Evolutionary conservation across 164 flowering plant genomes (phyloP).

Genomic region (Aristolochia californica): DNA sequence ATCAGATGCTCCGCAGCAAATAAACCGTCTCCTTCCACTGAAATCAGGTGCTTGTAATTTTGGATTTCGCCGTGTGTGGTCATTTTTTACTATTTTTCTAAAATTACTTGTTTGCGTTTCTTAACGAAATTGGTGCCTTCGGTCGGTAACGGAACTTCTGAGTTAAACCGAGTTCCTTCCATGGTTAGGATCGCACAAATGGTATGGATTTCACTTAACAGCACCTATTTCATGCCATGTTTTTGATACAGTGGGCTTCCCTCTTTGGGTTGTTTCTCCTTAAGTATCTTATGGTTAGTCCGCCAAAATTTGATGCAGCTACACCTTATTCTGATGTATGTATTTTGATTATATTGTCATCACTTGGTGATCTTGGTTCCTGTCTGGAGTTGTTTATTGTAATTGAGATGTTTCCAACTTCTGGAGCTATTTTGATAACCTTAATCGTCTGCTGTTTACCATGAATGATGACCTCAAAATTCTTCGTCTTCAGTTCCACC

Average conservation of each 20-base stretch:
- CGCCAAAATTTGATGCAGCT: neutral
- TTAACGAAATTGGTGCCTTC: slow-evolving; percentile 5
- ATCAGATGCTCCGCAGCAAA: slow-evolving; percentile 45
- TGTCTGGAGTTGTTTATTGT: too few relatives aligned
- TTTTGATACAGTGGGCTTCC: too few relatives aligned
- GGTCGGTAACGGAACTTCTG: neutral
- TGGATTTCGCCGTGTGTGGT: neutral
- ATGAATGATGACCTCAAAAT: neutral
- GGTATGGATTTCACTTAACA: neutral
- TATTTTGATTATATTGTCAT: neutral
- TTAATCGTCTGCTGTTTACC: neutral
- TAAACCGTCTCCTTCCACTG: slow-evolving; percentile 35
- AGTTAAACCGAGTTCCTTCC: neutral
- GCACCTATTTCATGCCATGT: neutral
- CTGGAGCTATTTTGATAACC: neutral
- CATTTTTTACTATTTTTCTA: neutral
- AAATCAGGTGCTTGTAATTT: slow-evolving; percentile 29
- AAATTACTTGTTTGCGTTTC: neutral
- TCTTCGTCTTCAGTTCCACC: slow-evolving; percentile 49
- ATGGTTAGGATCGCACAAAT: neutral
- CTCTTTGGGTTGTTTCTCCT: too few relatives aligned
- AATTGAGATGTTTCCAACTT: neutral
- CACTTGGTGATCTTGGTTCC: too few relatives aligned
- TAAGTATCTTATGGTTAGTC: too few relatives aligned
- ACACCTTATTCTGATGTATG: neutral